A percentile compares a stretch with the other conserved stretches of the same genome.
phyloP scores from a whole-genome alignment of 2,329 filamentous ascomycete genomes.

The Metarhizium guizhouense region DNA sequence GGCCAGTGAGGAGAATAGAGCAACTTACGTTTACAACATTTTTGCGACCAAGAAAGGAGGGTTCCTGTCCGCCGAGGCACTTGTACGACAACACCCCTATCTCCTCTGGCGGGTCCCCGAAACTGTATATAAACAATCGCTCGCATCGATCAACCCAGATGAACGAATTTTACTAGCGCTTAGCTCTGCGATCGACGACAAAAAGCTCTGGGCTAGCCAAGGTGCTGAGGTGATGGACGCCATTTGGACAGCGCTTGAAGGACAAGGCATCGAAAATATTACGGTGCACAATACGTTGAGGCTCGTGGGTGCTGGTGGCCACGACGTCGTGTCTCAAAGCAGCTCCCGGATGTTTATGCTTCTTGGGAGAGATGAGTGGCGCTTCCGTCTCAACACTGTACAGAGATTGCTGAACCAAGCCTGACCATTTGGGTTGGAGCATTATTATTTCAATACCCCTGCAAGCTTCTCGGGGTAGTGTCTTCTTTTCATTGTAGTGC shows the following conservation, averaged over 20 bases:
- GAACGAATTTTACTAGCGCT: constrained; percentile 16
- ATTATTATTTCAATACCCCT: not conserved
- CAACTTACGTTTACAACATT: constrained; percentile 15
- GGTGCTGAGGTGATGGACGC: constrained; percentile 11
- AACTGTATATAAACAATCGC: constrained; percentile 17
- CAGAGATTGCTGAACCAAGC: constrained; percentile 5
- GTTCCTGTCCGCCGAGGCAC: constrained; percentile 11
- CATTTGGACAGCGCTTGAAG: constrained; percentile 9
- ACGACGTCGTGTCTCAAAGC: constrained; percentile 19
- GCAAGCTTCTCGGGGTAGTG: not conserved
- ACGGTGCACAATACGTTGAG: constrained; percentile 20
- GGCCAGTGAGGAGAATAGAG: constrained; percentile 6
- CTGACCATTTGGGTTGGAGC: not conserved
- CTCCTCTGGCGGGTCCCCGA: constrained; percentile 28
- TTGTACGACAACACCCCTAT: constrained; percentile 24
- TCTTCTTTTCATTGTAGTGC: not conserved
- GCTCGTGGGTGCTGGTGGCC: constrained; percentile 21
- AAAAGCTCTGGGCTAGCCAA: constrained; percentile 7
- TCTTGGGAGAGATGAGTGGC: constrained; percentile 28
- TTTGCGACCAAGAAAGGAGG: constrained; percentile 14
- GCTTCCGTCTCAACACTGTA: constrained; percentile 15
- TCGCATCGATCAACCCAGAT: constrained; percentile 13
- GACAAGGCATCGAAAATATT: constrained; percentile 9
- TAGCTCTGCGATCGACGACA: constrained; percentile 12
- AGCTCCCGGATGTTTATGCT: constrained; percentile 21